phyloP scores from a whole-genome alignment of 116 monocot species.

The Trichopus zeylanicus region DNA sequence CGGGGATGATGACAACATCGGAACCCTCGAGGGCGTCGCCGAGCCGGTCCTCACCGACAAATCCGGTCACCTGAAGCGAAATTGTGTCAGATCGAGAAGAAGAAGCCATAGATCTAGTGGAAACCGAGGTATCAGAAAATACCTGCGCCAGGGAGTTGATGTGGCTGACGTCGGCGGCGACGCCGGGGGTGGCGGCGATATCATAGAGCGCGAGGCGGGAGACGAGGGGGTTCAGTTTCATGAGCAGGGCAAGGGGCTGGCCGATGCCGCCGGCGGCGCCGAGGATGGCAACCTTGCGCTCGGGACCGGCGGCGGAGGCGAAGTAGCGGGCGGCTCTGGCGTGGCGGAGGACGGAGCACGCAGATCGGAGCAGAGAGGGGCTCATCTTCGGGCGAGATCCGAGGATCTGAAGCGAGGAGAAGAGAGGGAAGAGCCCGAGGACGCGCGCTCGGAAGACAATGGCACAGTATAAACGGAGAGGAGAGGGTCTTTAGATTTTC shows the following conservation, averaged over 20 bases:
- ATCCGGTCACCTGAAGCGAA: constrained; percentile 52
- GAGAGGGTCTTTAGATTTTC: too few relatives aligned
- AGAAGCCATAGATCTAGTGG: neutral
- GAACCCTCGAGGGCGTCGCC: constrained; percentile 76
- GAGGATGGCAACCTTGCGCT: constrained; percentile 33
- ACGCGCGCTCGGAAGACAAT: too few relatives aligned
- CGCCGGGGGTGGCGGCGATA: constrained; percentile 39
- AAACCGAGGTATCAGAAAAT: neutral
- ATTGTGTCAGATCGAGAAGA: neutral
- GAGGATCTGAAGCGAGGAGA: neutral
- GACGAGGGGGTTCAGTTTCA: constrained; percentile 43
- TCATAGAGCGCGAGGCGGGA: constrained; percentile 37
- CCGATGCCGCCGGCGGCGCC: constrained; percentile 45
- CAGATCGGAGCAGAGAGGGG: constrained; percentile 19
- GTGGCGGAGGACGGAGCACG: neutral
- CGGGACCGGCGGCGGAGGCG: constrained; percentile 12
- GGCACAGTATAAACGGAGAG: neutral
- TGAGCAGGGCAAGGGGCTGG: constrained; percentile 38
- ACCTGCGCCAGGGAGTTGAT: constrained; percentile 40
- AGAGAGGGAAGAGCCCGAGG: neutral
- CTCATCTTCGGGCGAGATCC: constrained; percentile 11
- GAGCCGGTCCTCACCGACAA: constrained; percentile 58
- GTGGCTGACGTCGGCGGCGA: constrained; percentile 47
- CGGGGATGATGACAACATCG: constrained; percentile 87
- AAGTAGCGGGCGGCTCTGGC: neutral